A percentile compares a stretch with the other conserved stretches of the same genome.
phyloP scores from a whole-genome alignment of 2,329 filamentous ascomycete genomes.

The Colletotrichum higginsianum region DNA sequence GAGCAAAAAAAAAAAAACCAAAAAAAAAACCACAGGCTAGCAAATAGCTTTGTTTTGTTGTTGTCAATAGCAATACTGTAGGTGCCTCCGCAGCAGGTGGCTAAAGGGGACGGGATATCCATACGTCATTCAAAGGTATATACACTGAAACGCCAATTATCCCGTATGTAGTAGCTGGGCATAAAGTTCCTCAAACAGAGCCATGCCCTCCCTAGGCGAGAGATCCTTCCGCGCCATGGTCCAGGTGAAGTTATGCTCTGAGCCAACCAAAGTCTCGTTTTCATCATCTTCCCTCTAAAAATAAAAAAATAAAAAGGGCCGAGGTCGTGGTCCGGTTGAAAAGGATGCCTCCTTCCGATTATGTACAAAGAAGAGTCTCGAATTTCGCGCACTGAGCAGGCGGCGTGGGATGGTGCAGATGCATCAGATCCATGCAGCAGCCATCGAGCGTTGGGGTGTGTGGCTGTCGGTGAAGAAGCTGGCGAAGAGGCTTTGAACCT shows the following conservation, averaged over 20 bases:
- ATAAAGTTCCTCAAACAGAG: slow-evolving; percentile 9
- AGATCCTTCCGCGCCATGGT: slow-evolving; percentile 3
- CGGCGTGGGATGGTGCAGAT: not conserved
- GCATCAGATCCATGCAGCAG: slow-evolving; percentile 65
- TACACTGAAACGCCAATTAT: slow-evolving; percentile 41
- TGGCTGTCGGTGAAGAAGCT: slow-evolving; percentile 67
- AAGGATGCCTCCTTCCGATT: slow-evolving; percentile 30
- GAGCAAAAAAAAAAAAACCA: not conserved
- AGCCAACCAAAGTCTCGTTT: slow-evolving; percentile 20
- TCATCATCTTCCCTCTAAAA: not conserved
- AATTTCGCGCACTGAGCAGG: not conserved
- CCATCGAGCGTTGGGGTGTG: slow-evolving; percentile 45
- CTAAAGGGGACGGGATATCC: slow-evolving; percentile 28
- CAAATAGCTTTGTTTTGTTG: not conserved
- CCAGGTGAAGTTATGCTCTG: not conserved
- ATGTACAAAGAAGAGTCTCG: slow-evolving; percentile 42
- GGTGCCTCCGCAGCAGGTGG: slow-evolving; percentile 12
- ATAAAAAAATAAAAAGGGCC: slow-evolving; percentile 8
- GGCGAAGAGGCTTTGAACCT: slow-evolving; percentile 80
- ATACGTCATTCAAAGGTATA: slow-evolving; percentile 41
- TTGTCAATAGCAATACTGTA: slow-evolving; percentile 24
- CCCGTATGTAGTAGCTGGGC: slow-evolving; percentile 18
- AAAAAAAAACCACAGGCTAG: not conserved
- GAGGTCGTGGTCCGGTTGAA: slow-evolving; percentile 20
- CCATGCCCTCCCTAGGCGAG: slow-evolving; percentile 5